These are phyloP conservation scores for Aspergillus cavernicola DNA, from an alignment of 495 filamentous ascomycete genomes.

Conservation along the genomic window DNA sequence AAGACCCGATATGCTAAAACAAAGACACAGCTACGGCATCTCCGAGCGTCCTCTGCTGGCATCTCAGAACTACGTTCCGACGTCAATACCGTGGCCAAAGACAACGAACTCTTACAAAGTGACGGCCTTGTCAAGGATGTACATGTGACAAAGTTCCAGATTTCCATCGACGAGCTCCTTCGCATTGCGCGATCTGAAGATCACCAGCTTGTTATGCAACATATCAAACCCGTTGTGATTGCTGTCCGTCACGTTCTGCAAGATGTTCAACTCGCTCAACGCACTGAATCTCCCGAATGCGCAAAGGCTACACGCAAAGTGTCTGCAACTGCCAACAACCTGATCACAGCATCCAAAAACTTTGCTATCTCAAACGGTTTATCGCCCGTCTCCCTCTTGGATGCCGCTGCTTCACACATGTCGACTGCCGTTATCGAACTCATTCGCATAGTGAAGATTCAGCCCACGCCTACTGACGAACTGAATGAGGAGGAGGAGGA, in stretches of 20 bases:
- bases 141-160: conserved; percentile 91
- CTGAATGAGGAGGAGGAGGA: conserved; percentile 72
- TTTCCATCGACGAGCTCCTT: conserved; percentile 91
- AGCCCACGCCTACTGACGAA: conserved; percentile 67
- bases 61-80: conserved; percentile 62
- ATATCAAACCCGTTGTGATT: conserved; percentile 78
- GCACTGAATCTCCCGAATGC: conserved; percentile 41
- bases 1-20: conserved; percentile 80
- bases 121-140: conserved; percentile 83
- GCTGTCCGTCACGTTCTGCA: conserved; percentile 76
- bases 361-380: conserved; percentile 76
- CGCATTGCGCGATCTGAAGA: conserved; percentile 68
- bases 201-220: conserved; percentile 65
- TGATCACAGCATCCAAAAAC: conserved; percentile 92
- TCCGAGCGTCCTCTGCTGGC: conserved; percentile 76
- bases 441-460: conserved; percentile 77
- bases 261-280: conserved; percentile 61
- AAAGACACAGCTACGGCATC: conserved; percentile 77
- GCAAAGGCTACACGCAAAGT: conserved; percentile 72
- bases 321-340: conserved; percentile 88
- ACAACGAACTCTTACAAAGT: conserved; percentile 66
- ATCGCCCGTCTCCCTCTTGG: conserved; percentile 90
- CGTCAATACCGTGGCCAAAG: conserved; percentile 56
- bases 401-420: conserved; percentile 93
- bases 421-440: conserved; percentile 82